Conservation (phyloP, 1,139 yeast genomes). For the Lodderomyces pseudojiufengensis region DNA sequence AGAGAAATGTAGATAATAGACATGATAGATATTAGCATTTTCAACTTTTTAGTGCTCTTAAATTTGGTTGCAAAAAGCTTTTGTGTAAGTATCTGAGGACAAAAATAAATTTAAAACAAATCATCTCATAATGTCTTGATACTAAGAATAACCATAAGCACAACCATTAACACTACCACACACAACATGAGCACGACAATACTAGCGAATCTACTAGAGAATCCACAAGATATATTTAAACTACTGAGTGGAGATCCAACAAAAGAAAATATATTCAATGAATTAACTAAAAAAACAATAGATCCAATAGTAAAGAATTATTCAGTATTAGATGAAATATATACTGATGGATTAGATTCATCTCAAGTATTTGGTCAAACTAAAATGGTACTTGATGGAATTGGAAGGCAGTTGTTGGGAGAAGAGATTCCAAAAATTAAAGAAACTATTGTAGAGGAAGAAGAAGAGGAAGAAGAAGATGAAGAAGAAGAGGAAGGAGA, state of each 20-base stretch:
- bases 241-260: conserved; percentile 15
- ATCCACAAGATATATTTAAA: conserved; percentile 28
- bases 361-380: conserved; percentile 94
- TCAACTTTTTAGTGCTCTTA: too few relatives aligned
- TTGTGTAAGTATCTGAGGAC: too few relatives aligned
- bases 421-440: conserved; percentile 13
- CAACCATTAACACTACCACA: background rate
- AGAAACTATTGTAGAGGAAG: conserved; percentile 14
- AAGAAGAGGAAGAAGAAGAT: conserved; percentile 16
- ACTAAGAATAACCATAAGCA: too few relatives aligned
- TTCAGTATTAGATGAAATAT: conserved; percentile 77
- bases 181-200: conserved; percentile 1
- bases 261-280: conserved; percentile 23
- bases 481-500: conserved; percentile 16
- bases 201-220: conserved; percentile 16
- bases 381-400: conserved; percentile 59
- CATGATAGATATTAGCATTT: too few relatives aligned
- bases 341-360: conserved; percentile 83
- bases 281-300: conserved; percentile 49
- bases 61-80: too few relatives aligned
- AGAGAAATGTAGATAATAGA: too few relatives aligned
- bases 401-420: conserved; percentile 37
- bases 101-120: too few relatives aligned
- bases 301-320: conserved; percentile 64
- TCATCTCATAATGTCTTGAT: too few relatives aligned